A percentile compares a stretch with the other conserved stretches of the same genome.
Evolutionary conservation across 2,329 filamentous ascomycete species (phyloP).

Genomic region (Dactylellina cionopaga): DNA sequence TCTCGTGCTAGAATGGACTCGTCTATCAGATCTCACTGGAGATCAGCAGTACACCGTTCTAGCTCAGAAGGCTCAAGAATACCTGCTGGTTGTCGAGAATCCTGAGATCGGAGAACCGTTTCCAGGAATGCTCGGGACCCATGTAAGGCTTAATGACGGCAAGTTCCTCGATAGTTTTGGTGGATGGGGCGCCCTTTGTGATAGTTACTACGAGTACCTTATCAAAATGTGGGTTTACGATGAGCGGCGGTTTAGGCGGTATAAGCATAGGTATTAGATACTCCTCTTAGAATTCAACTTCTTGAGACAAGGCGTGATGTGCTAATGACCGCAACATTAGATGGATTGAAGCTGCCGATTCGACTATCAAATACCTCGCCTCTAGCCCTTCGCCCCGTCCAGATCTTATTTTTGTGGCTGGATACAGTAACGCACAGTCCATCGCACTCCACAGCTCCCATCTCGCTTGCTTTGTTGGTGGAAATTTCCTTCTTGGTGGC

Average conservation of each 20-base stretch:
- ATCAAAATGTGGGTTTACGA: conserved; percentile 93
- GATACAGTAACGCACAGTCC: conserved; percentile 64
- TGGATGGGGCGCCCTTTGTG: conserved; percentile 79
- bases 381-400: conserved; percentile 73
- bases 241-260: conserved; percentile 69
- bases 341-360: conserved; percentile 80
- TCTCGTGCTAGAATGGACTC: conserved; percentile 84
- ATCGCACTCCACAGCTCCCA: conserved; percentile 65
- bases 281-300: background rate
- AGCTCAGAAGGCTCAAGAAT: conserved; percentile 73
- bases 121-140: conserved; percentile 77
- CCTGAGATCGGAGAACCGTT: conserved; percentile 75
- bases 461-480: conserved; percentile 82
- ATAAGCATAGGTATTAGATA: conserved; percentile 71
- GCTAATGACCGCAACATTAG: background rate
- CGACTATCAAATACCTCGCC: conserved; percentile 75
- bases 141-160: conserved; percentile 73
- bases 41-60: conserved; percentile 73
- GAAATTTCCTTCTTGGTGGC: conserved; percentile 84
- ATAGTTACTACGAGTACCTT: conserved; percentile 89
- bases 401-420: conserved; percentile 77
- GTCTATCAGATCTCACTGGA: conserved; percentile 77
- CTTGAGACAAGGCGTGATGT: background rate
- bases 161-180: conserved; percentile 73
- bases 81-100: conserved; percentile 72